Conservation (phyloP, 2,329 filamentous ascomycete genomes). For the Phialophora chinensis region DNA sequence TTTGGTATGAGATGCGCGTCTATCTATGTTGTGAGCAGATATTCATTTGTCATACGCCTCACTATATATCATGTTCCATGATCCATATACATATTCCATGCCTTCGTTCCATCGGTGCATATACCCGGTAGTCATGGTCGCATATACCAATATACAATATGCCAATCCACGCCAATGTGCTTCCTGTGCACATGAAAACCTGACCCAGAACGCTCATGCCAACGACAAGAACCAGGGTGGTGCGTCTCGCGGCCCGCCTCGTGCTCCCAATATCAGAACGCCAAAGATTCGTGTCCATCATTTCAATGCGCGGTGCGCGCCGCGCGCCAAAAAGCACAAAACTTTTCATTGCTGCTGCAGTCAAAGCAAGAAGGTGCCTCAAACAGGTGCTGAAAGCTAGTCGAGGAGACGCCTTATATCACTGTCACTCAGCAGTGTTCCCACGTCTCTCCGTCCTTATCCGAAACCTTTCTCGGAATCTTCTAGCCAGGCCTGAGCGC, state of each 20-base stretch:
- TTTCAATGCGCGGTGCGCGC: not conserved
- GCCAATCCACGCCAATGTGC: conserved; percentile 1
- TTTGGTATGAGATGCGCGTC: not conserved
- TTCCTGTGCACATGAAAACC: not conserved
- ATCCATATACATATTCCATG: conserved; percentile 4
- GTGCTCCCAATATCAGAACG: not conserved
- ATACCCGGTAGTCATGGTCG: not conserved
- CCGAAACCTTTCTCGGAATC: conserved; percentile 44
- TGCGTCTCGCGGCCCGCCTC: not conserved
- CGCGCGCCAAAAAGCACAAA: not conserved
- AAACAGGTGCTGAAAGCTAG: not conserved
- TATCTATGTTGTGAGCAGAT: not conserved
- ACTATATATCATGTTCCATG: not conserved
- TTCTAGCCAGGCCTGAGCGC: conserved; percentile 45
- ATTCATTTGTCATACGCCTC: not conserved
- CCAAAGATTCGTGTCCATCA: not conserved
- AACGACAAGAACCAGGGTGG: not conserved
- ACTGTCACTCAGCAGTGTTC: conserved; percentile 46
- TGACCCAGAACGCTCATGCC: not conserved
- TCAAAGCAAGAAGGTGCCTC: not conserved
- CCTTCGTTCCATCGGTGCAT: not conserved
- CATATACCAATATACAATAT: not conserved
- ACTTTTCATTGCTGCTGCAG: not conserved
- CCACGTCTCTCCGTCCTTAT: conserved; percentile 43
- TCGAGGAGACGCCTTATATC: conserved; percentile 63